Evolutionary conservation across 169 alveolate species (phyloP).

Genomic region (Plasmodium malariae): DNA sequence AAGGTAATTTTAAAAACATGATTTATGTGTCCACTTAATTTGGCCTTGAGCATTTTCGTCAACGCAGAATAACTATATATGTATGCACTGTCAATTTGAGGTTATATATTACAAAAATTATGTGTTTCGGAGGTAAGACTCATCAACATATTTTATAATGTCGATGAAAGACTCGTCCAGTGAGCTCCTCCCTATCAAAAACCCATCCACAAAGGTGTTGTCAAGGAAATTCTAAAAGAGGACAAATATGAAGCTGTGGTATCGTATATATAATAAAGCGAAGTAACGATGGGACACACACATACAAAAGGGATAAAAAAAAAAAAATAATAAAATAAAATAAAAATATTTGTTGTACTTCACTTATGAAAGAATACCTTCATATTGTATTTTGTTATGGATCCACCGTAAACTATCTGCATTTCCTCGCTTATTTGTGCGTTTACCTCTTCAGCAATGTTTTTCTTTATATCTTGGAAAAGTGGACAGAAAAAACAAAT

Average conservation of each 20-base stretch:
- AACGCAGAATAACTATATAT: too few species aligned
- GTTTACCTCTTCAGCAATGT: constrained; percentile 43
- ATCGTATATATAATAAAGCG: not conserved
- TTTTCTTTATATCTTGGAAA: constrained; percentile 20
- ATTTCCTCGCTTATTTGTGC: constrained; percentile 31
- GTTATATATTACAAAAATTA: too few species aligned
- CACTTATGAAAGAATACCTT: not conserved
- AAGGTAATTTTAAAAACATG: too few species aligned
- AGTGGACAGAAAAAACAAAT: not conserved
- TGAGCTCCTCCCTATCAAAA: constrained; percentile 54
- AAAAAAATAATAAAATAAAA: not conserved
- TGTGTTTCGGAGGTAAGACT: not conserved
- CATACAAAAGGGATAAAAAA: not conserved
- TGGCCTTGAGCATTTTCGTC: too few species aligned
- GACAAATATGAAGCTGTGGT: not conserved
- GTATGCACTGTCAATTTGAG: too few species aligned
- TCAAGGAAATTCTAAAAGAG: constrained; percentile 30
- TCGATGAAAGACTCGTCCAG: constrained; percentile 51
- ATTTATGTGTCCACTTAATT: too few species aligned
- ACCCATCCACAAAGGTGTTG: constrained; percentile 42
- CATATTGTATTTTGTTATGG: constrained; percentile 34
- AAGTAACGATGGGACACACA: not conserved
- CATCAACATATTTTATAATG: constrained; percentile 52
- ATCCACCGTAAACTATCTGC: constrained; percentile 52
- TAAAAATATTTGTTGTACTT: not conserved